phyloP scores from a whole-genome alignment of 371 early-diverging fungal species.

The Mycotypha africana region DNA sequence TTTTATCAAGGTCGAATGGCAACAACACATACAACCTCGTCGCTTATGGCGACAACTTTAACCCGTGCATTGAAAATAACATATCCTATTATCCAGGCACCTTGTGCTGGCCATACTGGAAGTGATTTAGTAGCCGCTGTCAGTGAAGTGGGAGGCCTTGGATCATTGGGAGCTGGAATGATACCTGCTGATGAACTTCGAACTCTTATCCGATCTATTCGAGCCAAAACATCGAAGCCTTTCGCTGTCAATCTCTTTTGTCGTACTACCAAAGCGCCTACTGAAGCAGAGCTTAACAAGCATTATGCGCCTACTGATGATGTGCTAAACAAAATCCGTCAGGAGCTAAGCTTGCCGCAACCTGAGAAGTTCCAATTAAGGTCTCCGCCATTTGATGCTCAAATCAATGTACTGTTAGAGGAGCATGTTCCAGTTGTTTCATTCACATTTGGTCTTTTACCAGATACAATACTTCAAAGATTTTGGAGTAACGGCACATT shows the following conservation, averaged over 20 bases:
- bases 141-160: slow-evolving; percentile 38
- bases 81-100: slow-evolving; percentile 39
- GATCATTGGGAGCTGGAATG: slow-evolving; percentile 35
- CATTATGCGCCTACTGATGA: slow-evolving; percentile 21
- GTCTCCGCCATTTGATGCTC: slow-evolving; percentile 35
- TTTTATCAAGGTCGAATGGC: no score
- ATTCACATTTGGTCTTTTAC: slow-evolving; percentile 38
- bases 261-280: slow-evolving; percentile 12
- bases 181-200: slow-evolving; percentile 24
- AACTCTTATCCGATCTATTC: slow-evolving; percentile 26
- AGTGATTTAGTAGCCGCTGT: slow-evolving; percentile 29
- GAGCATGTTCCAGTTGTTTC: slow-evolving; percentile 38
- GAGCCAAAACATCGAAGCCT: slow-evolving; percentile 20
- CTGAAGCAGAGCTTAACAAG: slow-evolving; percentile 19
- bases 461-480: slow-evolving; percentile 16
- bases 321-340: slow-evolving; percentile 21
- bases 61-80: slow-evolving; percentile 14
- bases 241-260: slow-evolving; percentile 44
- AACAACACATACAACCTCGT: no score
- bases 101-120: slow-evolving; percentile 37
- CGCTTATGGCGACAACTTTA: no score
- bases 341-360: slow-evolving; percentile 17
- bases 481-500: slow-evolving; percentile 27
- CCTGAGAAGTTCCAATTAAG: slow-evolving; percentile 24
- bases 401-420: slow-evolving; percentile 32